Evolutionary conservation across 78 protist genomes (phyloP).

Genomic region (Kipferlia bialata): DNA sequence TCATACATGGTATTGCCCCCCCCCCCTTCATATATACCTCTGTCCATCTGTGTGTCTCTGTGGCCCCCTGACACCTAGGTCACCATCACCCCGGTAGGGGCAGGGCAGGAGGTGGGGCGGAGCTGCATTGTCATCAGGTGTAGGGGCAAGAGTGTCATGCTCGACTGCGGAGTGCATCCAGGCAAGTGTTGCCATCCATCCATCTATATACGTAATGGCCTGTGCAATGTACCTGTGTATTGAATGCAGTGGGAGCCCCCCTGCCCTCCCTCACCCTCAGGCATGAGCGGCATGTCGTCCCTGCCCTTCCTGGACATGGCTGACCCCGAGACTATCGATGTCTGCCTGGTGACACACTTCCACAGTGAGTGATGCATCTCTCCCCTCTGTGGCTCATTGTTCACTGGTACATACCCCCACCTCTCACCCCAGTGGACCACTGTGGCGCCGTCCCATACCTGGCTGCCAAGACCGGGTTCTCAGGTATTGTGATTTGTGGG

Average conservation of each 20-base stretch:
- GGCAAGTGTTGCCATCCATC: too few relatives aligned
- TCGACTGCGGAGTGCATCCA: background rate
- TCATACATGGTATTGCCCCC: too few relatives aligned
- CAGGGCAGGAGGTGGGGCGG: background rate
- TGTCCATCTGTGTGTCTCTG: too few relatives aligned
- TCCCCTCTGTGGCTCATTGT: too few relatives aligned
- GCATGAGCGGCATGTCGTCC: background rate
- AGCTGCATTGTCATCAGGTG: background rate
- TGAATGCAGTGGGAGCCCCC: too few relatives aligned
- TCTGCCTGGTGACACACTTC: background rate
- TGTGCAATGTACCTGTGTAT: too few relatives aligned
- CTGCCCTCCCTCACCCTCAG: too few relatives aligned
- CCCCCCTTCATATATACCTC: too few relatives aligned
- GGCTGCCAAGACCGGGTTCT: background rate
- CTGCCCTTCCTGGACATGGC: background rate
- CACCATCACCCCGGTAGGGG: background rate
- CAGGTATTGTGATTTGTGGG: too few relatives aligned
- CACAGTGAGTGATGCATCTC: background rate
- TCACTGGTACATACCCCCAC: too few relatives aligned
- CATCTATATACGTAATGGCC: too few relatives aligned
- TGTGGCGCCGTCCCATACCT: constrained; percentile 75
- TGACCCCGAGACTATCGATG: background rate
- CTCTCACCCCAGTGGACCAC: constrained; percentile 80
- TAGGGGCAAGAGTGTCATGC: background rate
- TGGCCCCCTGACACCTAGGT: too few relatives aligned